A percentile compares a stretch with the other conserved stretches of the same genome.
phyloP scores from a whole-genome alignment of 441 rosid species.

The Lepidium campestre region DNA sequence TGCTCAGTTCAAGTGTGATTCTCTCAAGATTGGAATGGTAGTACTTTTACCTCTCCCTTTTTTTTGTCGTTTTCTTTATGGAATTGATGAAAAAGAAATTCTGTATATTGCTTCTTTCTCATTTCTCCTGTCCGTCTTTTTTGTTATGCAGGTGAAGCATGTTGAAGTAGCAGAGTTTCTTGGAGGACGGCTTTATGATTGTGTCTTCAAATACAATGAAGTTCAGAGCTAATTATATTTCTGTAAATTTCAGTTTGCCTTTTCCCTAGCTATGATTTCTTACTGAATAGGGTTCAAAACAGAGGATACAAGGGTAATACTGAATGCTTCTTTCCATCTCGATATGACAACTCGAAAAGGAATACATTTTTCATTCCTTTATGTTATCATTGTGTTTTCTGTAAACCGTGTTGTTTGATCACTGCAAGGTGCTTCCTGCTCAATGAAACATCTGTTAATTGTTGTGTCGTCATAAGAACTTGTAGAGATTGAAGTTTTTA shows the following conservation, averaged over 20 bases:
- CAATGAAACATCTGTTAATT: not conserved
- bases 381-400: not conserved
- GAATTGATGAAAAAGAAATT: not conserved
- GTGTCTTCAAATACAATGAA: constrained; percentile 86
- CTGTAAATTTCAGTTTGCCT: not conserved
- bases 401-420: not conserved
- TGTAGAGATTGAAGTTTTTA: not conserved
- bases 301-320: not conserved
- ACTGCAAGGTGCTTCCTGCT: not conserved
- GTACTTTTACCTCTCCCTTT: not conserved
- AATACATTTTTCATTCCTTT: not conserved
- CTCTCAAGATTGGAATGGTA: constrained; percentile 95
- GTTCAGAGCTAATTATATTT: constrained; percentile 29
- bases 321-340: not conserved
- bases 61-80: not conserved
- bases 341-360: not conserved
- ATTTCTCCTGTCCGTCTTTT: not conserved
- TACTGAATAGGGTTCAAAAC: not conserved
- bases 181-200: constrained; percentile 91
- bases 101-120: not conserved
- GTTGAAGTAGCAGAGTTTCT: constrained; percentile 95
- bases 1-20: constrained; percentile 94
- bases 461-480: not conserved
- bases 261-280: not conserved
- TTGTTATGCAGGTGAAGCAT: constrained; percentile 76